Conservation (phyloP, 495 filamentous ascomycete genomes). For the Trichoderma reesei region DNA sequence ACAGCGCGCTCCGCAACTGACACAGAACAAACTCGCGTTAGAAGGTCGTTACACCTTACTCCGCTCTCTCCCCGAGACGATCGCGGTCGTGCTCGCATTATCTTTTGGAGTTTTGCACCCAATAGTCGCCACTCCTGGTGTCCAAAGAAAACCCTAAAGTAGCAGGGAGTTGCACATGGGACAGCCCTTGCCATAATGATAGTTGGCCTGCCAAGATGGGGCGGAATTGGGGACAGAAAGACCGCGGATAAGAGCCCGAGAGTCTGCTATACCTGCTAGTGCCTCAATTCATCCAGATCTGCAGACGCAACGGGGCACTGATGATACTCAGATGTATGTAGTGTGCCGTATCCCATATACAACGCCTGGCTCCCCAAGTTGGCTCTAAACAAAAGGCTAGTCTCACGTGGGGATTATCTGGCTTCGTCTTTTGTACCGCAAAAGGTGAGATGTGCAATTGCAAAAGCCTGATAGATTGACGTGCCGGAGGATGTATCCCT, state of each 20-base stretch:
- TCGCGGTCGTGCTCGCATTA: background rate
- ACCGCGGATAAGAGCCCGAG: constrained; percentile 2
- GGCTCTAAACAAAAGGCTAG: too few species aligned
- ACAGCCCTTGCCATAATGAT: background rate
- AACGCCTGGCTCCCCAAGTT: too few species aligned
- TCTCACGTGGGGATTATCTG: too few species aligned
- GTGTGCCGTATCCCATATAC: too few species aligned
- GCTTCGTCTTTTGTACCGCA: too few species aligned
- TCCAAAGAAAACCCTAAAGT: background rate
- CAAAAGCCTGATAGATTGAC: background rate
- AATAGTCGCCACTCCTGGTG: background rate
- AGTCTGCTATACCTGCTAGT: too few species aligned
- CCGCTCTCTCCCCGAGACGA: background rate
- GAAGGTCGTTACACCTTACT: background rate
- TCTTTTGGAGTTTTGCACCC: background rate
- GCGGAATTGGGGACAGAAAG: background rate
- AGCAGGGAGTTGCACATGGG: background rate
- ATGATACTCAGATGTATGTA: background rate
- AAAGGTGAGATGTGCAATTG: too few species aligned
- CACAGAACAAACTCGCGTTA: too few species aligned
- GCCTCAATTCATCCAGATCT: background rate
- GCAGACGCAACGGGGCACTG: background rate
- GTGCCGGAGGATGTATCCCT: background rate
- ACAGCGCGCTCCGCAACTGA: background rate
- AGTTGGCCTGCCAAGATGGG: background rate